Evolutionary conservation across 139 green algal genomes (phyloP), one percentile per base, ranked within the genome.

Genomic region (Spirogloea muscicola): DNA sequence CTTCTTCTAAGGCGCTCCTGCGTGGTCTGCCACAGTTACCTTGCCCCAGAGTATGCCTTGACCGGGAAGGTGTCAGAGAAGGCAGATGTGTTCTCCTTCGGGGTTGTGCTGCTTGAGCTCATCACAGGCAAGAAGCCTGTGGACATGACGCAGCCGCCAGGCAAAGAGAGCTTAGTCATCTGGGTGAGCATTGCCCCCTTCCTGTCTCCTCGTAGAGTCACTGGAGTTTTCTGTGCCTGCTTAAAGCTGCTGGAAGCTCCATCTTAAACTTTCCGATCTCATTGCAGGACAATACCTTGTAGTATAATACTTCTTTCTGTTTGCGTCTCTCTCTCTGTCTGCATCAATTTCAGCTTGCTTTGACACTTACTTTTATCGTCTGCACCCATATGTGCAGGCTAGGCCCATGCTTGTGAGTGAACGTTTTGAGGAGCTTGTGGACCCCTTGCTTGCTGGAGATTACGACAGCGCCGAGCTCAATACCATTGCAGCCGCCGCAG

Each of bases 11-110:
- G n/a, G n/a, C n/a, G n/a, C n/a, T n/a, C n/a, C n/a, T n/a, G n/a
- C n/a, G n/a, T n/a, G n/a, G n/a, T n/a, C n/a, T n/a, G n/a, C n/a
- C n/a, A n/a, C 59, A 70, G 57, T 27, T 76, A 72, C 40, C 60
- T 76, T 77, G 57, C 69, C 7, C 59, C 60, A 68, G 69, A 77
- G 69, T 77, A 77, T 13, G 69, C 69, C 16, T 76, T 77, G 69
- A 76, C 29, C 29, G 69, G 69, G 27, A 77, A 77, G 69, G 29
- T 77, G 34, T 76, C 69, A 29, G 69, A 77, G 25, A 77, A 77
- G 58, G 36, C n/a, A 3, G 69, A 77, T n/a, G 57, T 77, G 36
- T 77, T 52, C 4, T 40, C 13, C 58, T 77, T 68, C 60, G 61
- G 69, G 2, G 61, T 77, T 6, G 69, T 77, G 42, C 69, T 77